Conservation (phyloP, 805 yeast genomes). For the Brettanomyces custersianus region DNA sequence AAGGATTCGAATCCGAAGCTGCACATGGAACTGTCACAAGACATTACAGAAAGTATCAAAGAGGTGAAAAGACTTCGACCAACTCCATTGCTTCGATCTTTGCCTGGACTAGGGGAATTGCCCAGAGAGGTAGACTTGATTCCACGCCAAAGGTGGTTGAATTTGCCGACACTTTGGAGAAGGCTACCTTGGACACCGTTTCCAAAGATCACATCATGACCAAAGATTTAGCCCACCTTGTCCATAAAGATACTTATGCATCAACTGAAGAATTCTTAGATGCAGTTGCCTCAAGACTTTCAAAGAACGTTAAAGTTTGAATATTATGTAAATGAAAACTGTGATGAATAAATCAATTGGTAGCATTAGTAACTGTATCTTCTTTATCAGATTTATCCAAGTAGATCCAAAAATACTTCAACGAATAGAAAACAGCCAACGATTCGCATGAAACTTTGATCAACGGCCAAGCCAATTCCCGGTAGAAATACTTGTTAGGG, state of each 20-base stretch:
- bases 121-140: conserved; percentile 74
- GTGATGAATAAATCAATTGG: not conserved
- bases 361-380: no score
- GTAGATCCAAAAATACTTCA: conserved; percentile 36
- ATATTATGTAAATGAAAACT: no score
- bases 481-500: conserved; percentile 32
- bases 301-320: conserved; percentile 13
- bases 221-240: conserved; percentile 64
- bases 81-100: conserved; percentile 80
- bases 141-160: conserved; percentile 59
- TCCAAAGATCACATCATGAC: conserved; percentile 72
- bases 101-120: conserved; percentile 81
- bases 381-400: conserved; percentile 22
- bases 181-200: conserved; percentile 64
- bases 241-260: conserved; percentile 56
- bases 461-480: conserved; percentile 37
- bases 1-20: conserved; percentile 79
- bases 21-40: conserved; percentile 87
- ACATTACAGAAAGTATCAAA: conserved; percentile 75
- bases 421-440: conserved; percentile 36
- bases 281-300: conserved; percentile 50
- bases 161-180: conserved; percentile 58
- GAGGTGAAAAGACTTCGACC: conserved; percentile 76
- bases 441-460: conserved; percentile 35
- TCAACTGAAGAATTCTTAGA: conserved; percentile 71